phyloP scores from a whole-genome alignment of 225 moss, liverwort and hornwort genomes.

The Sphagnum tenellum region DNA sequence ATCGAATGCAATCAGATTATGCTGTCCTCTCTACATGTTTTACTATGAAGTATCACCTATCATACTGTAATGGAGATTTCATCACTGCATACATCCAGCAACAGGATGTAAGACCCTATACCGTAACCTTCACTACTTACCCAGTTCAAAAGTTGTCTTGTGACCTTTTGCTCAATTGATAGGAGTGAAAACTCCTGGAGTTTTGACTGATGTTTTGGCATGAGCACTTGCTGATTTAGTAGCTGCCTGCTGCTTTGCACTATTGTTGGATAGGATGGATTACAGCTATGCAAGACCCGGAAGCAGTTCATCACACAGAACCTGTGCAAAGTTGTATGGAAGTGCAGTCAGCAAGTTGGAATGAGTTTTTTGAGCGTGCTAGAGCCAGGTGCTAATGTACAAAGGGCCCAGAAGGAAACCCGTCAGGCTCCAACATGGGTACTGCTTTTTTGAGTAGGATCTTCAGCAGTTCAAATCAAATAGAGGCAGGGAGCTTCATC shows the following conservation, averaged over 20 bases:
- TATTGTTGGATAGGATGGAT: slow-evolving; percentile 20
- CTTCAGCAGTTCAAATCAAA: too few species aligned
- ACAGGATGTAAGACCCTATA: too few species aligned
- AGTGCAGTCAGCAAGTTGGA: slow-evolving; percentile 23
- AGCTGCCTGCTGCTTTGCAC: background rate
- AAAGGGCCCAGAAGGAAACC: too few species aligned
- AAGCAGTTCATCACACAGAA: slow-evolving; percentile 15
- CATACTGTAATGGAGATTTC: background rate
- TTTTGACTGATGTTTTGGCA: background rate
- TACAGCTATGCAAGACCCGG: slow-evolving; percentile 8
- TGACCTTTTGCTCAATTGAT: too few species aligned
- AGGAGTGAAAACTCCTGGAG: background rate
- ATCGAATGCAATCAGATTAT: background rate
- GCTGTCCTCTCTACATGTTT: background rate
- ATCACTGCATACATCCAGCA: too few species aligned
- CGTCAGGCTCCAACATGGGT: too few species aligned
- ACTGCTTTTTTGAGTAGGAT: too few species aligned
- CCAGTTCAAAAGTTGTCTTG: too few species aligned
- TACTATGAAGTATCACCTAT: too few species aligned
- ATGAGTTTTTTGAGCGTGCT: slow-evolving; percentile 8
- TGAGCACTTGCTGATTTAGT: background rate
- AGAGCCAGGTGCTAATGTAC: background rate
- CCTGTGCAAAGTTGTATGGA: background rate
- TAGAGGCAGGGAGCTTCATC: too few species aligned
- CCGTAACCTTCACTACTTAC: too few species aligned